Base-by-base conservation (phyloP, 2,329 filamentous ascomycete species). In the Lecanicillium sp. region DNA sequence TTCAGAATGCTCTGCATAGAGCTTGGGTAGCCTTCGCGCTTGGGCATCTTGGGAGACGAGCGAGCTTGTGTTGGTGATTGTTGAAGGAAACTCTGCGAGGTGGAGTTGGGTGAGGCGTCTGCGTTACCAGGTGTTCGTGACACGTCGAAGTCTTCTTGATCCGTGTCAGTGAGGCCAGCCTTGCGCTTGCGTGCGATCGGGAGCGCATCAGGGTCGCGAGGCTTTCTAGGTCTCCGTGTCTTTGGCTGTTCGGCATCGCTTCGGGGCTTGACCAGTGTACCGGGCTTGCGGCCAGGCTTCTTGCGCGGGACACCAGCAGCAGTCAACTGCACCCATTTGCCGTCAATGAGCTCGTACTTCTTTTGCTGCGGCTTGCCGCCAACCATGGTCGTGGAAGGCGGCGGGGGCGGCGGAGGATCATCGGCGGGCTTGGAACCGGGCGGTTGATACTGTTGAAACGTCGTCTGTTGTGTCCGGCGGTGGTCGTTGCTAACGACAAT, bases 221-320 rank as follows among this genome's bases (percentile, higher is more conserved):
- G 72, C 57, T 83, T 83, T 48, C 79, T 65, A 7, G 72, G 68
- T 53, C 72, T 75, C 50, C 77, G 74, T 45, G 66, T 67, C 60
- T 79, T 79, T 55, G 70, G 62, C 19, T 67, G 67, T 12, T 75
- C 70, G 40, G 65, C 67, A 44, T 64, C 61, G 46, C 60, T 60
- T 60, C 69, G 71, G 49, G 65, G 63, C 56, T 74, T 76, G 41
- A 73, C 63, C 47, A 67, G 74, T 51, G 69, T 78, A 59, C 74
- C 85, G 58, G 81, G 79, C 60, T 84, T 84, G 42, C 81, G 75
- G 19, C 79, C 80, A 17, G 80, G 79, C 66, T 84, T 84, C 65
- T 82, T 82, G 4, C 79, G 67, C 1, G 78, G 77, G 6, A 79
- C 59, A 10, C 78, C 78, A 44, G 78, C 77, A 21, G 78, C 77